Base-by-base conservation (phyloP, 805 yeast genomes). In the Ogataea polymorpha region DNA sequence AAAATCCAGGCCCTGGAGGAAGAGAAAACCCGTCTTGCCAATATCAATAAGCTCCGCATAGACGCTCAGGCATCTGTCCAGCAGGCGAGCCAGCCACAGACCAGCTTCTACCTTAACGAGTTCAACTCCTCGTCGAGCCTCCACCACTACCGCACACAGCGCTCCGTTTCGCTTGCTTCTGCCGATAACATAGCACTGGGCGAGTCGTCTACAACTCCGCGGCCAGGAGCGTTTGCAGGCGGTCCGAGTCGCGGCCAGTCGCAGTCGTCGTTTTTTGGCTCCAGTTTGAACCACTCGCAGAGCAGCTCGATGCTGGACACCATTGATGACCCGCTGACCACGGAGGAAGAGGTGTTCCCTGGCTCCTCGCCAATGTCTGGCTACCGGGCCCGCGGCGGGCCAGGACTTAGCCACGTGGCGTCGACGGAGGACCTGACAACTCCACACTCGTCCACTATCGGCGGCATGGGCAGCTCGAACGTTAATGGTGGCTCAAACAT, bases 171-270 rank as follows among this genome's bases (percentile, higher is more conserved):
- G 9, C 48, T 61, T 3, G 39, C 46, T 5, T 54, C 64, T 11
- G 40, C 41, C 21, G 58, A 50, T 24, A 65, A 63, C 20, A 68
- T 72, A 33, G 63, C 61, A 32, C 49, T 74, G 38, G 79, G 77
- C 6, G 79, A 76, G 48, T 67, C 78, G 1, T 69, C 78, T 5
- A 56, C 65, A 10, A 72, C 80, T 0, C 78, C 78, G 6, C 54
- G 61, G n/a, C 56, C 51, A 2, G 39, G 32, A 6, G 35, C 45
- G 12, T 38, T 38, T 23, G 13, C 41, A 6, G 38, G 32, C 15
- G 36, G 34, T 15, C 17, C 38, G 2, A 32, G 32, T 18, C 34
- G 44, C n/a, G 45, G 35, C 11, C 46, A 32, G 17, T 44, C 51
- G 8, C 41, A 38, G 16, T 24, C 43, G 9, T 41, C 48, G 12